Base-by-base conservation (phyloP, 352 stramenopile species). In the Globisporangium apiculatum region DNA sequence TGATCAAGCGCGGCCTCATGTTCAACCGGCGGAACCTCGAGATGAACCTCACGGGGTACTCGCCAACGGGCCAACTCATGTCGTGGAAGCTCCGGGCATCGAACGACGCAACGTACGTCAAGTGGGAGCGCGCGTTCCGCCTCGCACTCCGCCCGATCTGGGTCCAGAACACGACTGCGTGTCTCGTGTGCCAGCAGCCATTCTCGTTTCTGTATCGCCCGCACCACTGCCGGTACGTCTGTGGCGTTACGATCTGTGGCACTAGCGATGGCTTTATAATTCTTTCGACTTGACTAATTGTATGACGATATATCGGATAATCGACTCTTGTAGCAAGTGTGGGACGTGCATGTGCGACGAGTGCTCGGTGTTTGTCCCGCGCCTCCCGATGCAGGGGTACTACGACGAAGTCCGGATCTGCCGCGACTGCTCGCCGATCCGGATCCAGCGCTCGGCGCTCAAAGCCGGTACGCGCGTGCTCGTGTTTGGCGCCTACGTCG, bases 261-360 rank as follows among this genome's bases (percentile, higher is more conserved):
- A 31, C 24, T 31, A 31, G 24, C 24, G 24, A 31, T 31, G 24
- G 24, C 24, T 31, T 31, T 31, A 31, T 31, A 31, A 3, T 31
- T 31, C 24, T 31, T 31, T 31, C 24, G 24, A 31, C 24, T 51
- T 57, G 12, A 42, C 67, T 53, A 65, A 24, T 12, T n/a, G 14
- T 24, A 9, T 65, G 51, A 53, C 41, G 24, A 31, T 31, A 1
- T 31, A 3, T 31, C 24, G 24, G 24, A 31, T 31, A 3, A 31
- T 31, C 24, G 24, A 31, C 24, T 31, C 2, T 31, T 31, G 17
- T 53, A 85, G 77, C 40, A 91, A 94, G 57, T 94, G 83, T 51
- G 81, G 83, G 11, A 91, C 77, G 12, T 91, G 83, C 53, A 89
- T 94, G 73, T 94, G 83, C 48, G 78, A 89, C n/a, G 75, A 90